Evolutionary conservation across 2,329 filamentous ascomycete species (phyloP).

Genomic region (Microdochium bolleyi): DNA sequence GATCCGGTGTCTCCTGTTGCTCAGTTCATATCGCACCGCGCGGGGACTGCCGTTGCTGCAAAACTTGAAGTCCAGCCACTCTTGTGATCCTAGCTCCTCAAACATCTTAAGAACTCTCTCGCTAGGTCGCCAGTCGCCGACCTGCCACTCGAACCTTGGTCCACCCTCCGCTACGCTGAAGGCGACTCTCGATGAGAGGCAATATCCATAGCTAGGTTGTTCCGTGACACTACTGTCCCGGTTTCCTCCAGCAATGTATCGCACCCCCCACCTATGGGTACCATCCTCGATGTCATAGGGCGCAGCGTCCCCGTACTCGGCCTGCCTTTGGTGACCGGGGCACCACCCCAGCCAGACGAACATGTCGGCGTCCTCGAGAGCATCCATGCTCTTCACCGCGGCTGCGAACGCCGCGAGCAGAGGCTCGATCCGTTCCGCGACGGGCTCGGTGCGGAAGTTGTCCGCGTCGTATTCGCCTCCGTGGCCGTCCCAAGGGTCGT

Average conservation of each 20-base stretch:
- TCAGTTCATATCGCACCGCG: no score
- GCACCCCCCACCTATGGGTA: slow-evolving; percentile 11
- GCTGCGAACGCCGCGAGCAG: slow-evolving; percentile 12
- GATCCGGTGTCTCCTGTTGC: no score
- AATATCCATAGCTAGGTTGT: no score
- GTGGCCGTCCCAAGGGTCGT: slow-evolving; percentile 4
- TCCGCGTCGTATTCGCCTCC: slow-evolving; percentile 5
- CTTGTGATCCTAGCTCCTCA: slow-evolving; percentile 9
- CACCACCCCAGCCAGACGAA: slow-evolving; percentile 11
- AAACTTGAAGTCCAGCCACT: slow-evolving; percentile 11
- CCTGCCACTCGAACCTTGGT: slow-evolving; percentile 16
- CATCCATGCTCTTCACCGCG: slow-evolving; percentile 11
- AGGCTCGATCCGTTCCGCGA: slow-evolving; percentile 10
- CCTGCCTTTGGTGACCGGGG: slow-evolving; percentile 8
- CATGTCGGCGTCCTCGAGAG: slow-evolving; percentile 13
- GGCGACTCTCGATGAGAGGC: no score
- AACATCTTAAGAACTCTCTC: slow-evolving; percentile 9
- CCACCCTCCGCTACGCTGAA: slow-evolving; percentile 2
- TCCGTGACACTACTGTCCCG: no score
- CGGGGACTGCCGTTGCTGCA: no score
- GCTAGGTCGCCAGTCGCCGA: slow-evolving; percentile 14
- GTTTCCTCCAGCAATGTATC: slow-evolving; percentile 7
- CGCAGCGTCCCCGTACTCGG: neutral
- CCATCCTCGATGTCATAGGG: neutral
- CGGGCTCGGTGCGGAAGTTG: slow-evolving; percentile 12